Conservation (phyloP, 208 protist species). For the Trypanosomatidae sp. region DNA sequence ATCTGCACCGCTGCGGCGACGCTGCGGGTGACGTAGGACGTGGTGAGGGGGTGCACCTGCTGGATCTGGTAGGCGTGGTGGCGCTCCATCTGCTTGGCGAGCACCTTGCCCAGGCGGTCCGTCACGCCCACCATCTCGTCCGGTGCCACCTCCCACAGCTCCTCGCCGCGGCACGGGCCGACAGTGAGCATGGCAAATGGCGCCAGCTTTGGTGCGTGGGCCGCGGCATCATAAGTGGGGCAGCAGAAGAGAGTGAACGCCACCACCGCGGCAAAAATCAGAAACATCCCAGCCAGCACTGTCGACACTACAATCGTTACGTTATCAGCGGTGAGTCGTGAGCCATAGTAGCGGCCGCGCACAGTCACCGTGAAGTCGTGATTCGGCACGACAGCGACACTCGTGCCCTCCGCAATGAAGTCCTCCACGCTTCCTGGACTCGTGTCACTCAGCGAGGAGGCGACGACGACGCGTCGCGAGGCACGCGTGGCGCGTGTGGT, state of each 20-base stretch:
- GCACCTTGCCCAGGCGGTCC: constrained; percentile 41
- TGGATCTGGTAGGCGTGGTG: constrained; percentile 58
- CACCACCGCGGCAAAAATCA: constrained; percentile 34
- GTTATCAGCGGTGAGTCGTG: constrained; percentile 6
- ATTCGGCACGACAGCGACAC: constrained; percentile 3
- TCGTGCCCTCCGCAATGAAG: constrained; percentile 3
- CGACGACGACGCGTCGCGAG: too few species aligned
- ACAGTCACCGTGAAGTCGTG: constrained; percentile 10
- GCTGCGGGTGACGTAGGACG: constrained; percentile 44
- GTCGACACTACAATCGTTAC: constrained; percentile 8
- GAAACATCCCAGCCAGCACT: constrained; percentile 1
- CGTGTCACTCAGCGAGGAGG: too few species aligned
- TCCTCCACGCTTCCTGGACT: too few species aligned
- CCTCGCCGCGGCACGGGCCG: constrained; percentile 57
- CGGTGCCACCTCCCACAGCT: constrained; percentile 65
- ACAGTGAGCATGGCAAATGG: constrained; percentile 78
- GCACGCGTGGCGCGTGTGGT: too few species aligned
- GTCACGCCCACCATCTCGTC: constrained; percentile 60
- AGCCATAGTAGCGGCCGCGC: constrained; percentile 6
- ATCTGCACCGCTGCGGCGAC: constrained; percentile 58
- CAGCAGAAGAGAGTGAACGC: constrained; percentile 38
- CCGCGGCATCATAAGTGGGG: constrained; percentile 48
- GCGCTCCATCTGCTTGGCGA: constrained; percentile 35
- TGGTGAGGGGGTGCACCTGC: constrained; percentile 77
- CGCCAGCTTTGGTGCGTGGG: constrained; percentile 59